Evolutionary conservation across 768 basidiomycete genomes (phyloP), one percentile per base, ranked within the genome.

Genomic region (Naganishia onofrii): DNA sequence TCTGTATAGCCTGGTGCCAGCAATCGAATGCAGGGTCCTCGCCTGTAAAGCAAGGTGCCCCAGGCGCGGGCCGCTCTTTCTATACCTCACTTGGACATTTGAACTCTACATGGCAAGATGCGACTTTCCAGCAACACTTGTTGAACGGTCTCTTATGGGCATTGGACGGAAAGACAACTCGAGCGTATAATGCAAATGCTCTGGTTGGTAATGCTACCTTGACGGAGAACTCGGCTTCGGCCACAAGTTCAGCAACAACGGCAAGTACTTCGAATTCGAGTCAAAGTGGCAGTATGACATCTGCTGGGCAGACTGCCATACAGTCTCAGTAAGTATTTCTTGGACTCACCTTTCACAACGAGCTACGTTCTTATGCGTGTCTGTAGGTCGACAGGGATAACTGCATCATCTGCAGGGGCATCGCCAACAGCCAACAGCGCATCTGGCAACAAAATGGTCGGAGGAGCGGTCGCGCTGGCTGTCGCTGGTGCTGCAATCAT

Each of bases 41-140:
- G 72, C 78, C 76, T 31, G 66, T 79, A 0, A 19, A 64, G 21
- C 26, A 64, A 79, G 83, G 23, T 78, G 84, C 29, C 75, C 77
- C 48, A 0, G 74, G 76, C 52, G 84, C 87, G 2, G 92, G 91
- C 26, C 85, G 91, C 44, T 91, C 90, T 74, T 93, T 90, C 82
- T 93, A 91, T 78, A 93, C 92, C 0, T 85, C 87, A 71, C 84
- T 93, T 0, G 91, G 91, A 0, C 92, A 94, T 77, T 81, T 87
- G 65, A 88, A 87, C 74, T 87, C 89, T 75, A 91, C 89, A 36
- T 75, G 74, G 55, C 71, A 92, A 87, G 85, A 93, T 71, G 79
- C 85, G 5, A 79, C 86, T 12, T 93, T 91, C 82, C 74, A 90
- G 63, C 82, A 84, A 0, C 92, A 94, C 78, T 85, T 93, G 38